These are phyloP conservation scores for Colletotrichum liaoningense DNA, from an alignment of 2,329 filamentous ascomycete species.

Conservation along the genomic window DNA sequence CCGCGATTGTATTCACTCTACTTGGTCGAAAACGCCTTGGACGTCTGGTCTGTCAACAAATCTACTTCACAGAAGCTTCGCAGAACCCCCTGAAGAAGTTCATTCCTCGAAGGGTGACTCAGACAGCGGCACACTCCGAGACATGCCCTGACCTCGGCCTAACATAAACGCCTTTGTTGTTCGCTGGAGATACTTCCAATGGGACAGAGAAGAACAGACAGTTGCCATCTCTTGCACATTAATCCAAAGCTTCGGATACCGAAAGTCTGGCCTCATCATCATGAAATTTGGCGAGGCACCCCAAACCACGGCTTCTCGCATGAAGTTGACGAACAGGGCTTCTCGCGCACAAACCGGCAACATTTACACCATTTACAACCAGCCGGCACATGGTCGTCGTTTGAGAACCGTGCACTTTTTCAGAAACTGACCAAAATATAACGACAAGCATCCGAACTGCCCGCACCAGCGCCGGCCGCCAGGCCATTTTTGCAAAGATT, in stretches of 20 bases:
- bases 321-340: neutral
- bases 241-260: neutral
- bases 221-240: neutral
- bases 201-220: neutral
- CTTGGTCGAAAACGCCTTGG: neutral
- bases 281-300: neutral
- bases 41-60: neutral
- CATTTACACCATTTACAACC: neutral
- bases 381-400: neutral
- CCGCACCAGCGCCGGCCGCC: neutral
- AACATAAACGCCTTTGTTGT: neutral
- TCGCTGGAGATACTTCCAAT: neutral
- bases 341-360: neutral
- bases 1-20: neutral
- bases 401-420: slow-evolving; percentile 2
- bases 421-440: neutral
- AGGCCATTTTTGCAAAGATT: neutral
- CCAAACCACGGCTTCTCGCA: neutral
- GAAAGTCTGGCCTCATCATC: neutral
- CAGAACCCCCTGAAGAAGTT: neutral
- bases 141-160: neutral
- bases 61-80: neutral
- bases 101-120: neutral
- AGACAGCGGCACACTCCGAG: neutral
- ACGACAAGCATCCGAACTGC: neutral